Evolutionary conservation across 768 basidiomycete species (phyloP).

Genomic region (Boletus rufocinnamomeus): DNA sequence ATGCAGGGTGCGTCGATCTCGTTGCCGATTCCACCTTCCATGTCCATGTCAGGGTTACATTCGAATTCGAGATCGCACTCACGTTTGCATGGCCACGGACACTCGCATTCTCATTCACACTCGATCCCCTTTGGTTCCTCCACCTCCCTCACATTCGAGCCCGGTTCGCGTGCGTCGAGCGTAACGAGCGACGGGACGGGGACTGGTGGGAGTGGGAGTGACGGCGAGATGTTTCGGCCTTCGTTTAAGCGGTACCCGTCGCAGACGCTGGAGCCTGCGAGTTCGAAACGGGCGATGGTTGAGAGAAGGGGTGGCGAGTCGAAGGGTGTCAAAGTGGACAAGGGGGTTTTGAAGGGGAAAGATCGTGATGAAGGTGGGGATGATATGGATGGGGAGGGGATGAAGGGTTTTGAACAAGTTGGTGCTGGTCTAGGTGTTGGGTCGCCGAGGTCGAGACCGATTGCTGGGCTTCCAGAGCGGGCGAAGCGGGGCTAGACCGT

Average conservation of each 20-base stretch:
- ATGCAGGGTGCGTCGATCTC: conserved; percentile 36
- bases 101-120: conserved; percentile 5
- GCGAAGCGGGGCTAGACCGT: conserved; percentile 25
- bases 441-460: conserved; percentile 27
- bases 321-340: conserved; percentile 12
- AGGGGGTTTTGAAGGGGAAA: not conserved
- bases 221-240: conserved; percentile 46
- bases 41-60: conserved; percentile 17
- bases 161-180: conserved; percentile 34
- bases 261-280: conserved; percentile 65
- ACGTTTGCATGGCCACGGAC: not conserved
- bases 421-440: conserved; percentile 27
- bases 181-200: conserved; percentile 36
- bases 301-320: conserved; percentile 29
- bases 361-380: not conserved
- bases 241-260: conserved; percentile 74
- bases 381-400: not conserved
- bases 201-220: conserved; percentile 34
- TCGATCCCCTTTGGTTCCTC: conserved; percentile 10
- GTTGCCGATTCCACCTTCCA: conserved; percentile 34
- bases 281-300: conserved; percentile 54
- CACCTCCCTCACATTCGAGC: conserved; percentile 22
- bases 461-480: conserved; percentile 35
- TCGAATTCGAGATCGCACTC: conserved; percentile 1
- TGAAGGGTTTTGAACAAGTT: not conserved